Evolutionary conservation across 306 rosid species (phyloP).

Genomic region (Quercus berberidifolia): DNA sequence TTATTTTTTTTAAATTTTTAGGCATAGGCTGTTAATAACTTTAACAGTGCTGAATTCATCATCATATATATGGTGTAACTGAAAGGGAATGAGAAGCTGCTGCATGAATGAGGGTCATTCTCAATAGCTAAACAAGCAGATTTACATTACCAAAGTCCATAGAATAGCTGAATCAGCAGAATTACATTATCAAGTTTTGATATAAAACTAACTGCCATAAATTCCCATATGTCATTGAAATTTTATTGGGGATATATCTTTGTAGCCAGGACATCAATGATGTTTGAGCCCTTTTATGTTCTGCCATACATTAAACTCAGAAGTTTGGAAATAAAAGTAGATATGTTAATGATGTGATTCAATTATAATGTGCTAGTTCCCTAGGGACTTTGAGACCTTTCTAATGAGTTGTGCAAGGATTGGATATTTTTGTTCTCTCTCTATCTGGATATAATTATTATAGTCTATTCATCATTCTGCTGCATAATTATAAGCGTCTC

Average conservation of each 20-base stretch:
- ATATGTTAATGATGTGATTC: no score
- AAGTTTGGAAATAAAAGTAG: no score
- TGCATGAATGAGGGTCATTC: not conserved
- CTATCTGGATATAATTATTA: constrained; percentile 1
- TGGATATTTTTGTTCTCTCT: constrained; percentile 31
- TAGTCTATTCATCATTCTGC: constrained; percentile 5
- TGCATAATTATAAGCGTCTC: constrained; percentile 35
- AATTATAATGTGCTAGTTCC: no score
- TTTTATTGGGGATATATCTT: no score
- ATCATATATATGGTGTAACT: not conserved
- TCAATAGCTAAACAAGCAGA: not conserved
- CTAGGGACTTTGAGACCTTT: constrained; percentile 20
- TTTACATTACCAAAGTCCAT: not conserved
- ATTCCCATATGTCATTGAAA: no score
- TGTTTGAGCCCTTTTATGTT: not conserved
- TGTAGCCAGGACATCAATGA: not conserved
- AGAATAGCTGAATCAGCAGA: no score
- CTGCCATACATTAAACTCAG: no score
- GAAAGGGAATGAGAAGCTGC: not conserved
- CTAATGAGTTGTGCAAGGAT: constrained; percentile 27
- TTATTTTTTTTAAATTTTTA: no score
- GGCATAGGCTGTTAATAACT: no score
- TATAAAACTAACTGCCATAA: no score
- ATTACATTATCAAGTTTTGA: no score
- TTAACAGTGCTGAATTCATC: no score